Conservation (phyloP, 2,329 filamentous ascomycete genomes). For the Alternaria longipes region DNA sequence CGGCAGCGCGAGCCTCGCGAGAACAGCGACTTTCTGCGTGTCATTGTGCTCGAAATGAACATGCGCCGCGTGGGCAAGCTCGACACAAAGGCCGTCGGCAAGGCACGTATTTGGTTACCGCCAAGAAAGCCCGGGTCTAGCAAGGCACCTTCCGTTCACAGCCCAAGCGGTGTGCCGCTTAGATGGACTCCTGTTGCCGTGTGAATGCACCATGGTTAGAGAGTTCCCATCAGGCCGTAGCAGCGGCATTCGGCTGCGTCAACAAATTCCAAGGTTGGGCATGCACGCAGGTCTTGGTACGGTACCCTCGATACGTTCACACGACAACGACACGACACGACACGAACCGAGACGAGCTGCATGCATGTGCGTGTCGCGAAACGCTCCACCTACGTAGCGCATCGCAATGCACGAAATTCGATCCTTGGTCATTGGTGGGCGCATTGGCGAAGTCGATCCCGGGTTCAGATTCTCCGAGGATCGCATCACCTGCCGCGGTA, state of each 20-base stretch:
- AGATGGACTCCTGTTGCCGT: conserved; percentile 48
- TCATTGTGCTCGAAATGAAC: conserved; percentile 73
- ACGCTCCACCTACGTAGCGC: conserved; percentile 7
- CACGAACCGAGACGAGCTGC: conserved; percentile 4
- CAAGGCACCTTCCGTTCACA: conserved; percentile 36
- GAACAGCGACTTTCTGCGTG: conserved; percentile 70
- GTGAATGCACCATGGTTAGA: conserved; percentile 17
- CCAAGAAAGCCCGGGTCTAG: conserved; percentile 57
- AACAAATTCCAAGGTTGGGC: conserved; percentile 25
- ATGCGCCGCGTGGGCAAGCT: conserved; percentile 71
- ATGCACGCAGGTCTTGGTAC: conserved; percentile 22
- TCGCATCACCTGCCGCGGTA: conserved; percentile 25
- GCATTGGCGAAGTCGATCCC: conserved; percentile 24
- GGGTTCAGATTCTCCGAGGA: conserved; percentile 26
- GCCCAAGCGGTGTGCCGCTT: conserved; percentile 43
- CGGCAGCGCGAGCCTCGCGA: conserved; percentile 70
- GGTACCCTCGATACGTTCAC: conserved; percentile 12
- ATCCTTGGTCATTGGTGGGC: conserved; percentile 15
- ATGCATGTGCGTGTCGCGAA: neutral
- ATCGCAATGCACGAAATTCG: conserved; percentile 1
- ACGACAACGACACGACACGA: conserved; percentile 6
- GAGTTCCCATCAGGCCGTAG: conserved; percentile 16
- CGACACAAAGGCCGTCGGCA: conserved; percentile 62
- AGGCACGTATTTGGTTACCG: conserved; percentile 68
- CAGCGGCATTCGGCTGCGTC: conserved; percentile 7